Base-by-base conservation (phyloP, 1,139 yeast genomes). In the Lodderomyces jiufengensis region DNA sequence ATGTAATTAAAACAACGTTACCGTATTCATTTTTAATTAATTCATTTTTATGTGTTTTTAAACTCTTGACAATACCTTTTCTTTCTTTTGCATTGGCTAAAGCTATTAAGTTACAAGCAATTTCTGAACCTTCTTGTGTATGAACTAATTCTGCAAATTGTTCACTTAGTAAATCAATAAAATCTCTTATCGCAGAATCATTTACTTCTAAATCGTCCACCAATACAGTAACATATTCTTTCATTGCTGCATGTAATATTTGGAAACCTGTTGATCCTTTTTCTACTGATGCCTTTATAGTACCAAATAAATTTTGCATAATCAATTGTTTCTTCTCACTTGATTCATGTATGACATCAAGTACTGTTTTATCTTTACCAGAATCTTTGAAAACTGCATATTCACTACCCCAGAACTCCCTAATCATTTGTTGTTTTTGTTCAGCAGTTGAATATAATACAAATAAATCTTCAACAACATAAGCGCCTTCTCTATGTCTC, bases 401-500 rank as follows among this genome's bases (percentile, higher is more conserved):
- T 61, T 87, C 95, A n/a, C 95, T 77, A 37, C 97, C 97, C 86
- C 95, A 92, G 57, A 92, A 92, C 61, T 92, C 97, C 59, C 95
- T 79, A 46, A 92, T 78, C 82, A 92, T 88, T 62, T 87, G 96
- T 37, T 78, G 77, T 60, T 78, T 85, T 63, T 92, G 97, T 44
- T 81, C 86, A 29, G 83, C 75, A 21, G 88, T 79, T 4, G 96
- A 78, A 59, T 90, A 92, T 46, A 88, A 78, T 21, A 88, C 86
- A 57, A 73, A 92, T 51, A 88, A 73, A 69, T 92, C 98, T 64
- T 92, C 97, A 46, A 90, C 90, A 27, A 92, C 97, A 54, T 92
- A 88, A n/a, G 97, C 97, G 63, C 97, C 98, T 70, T 92, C 97
- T 64, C 84, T 83, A 63, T 92, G 97, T 70, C 95, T 81, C 94